Evolutionary conservation across 108 stramenopile species (phyloP).

Genomic region (Stephanodiscus triporus): DNA sequence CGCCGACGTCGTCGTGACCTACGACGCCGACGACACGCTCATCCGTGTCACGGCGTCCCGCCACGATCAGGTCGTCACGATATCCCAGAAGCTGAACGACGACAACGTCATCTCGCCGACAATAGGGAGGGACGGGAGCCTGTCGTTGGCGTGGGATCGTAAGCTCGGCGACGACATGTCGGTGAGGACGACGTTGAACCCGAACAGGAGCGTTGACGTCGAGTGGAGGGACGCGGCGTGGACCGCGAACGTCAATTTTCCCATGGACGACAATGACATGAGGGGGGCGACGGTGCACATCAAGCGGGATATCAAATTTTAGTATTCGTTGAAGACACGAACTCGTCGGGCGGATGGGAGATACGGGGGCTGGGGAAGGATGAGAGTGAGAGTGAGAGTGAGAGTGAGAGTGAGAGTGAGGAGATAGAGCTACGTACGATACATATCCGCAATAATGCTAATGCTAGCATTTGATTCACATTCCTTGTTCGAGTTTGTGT

Average conservation of each 20-base stretch:
- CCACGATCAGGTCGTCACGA: conserved; percentile 75
- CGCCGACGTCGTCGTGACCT: conserved; percentile 77
- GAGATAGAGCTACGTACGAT: no score
- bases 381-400: background rate
- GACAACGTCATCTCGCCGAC: conserved; percentile 80
- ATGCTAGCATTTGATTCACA: no score
- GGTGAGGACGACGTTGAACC: conserved; percentile 69
- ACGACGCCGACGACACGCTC: conserved; percentile 72
- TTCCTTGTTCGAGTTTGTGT: no score
- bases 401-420: no score
- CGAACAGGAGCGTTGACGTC: conserved; percentile 77
- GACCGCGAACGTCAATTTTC: conserved; percentile 84
- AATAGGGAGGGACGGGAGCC: conserved; percentile 68
- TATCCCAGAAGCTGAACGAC: conserved; percentile 77
- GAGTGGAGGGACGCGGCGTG: conserved; percentile 87
- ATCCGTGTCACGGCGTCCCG: conserved; percentile 67
- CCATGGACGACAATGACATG: conserved; percentile 71
- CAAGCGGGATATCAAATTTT: conserved; percentile 84
- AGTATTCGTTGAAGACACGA: no score
- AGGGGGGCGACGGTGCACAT: conserved; percentile 77
- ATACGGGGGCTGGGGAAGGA: background rate
- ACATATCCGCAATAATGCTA: no score
- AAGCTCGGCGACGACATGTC: conserved; percentile 70
- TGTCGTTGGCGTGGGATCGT: conserved; percentile 83
- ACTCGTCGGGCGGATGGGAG: no score